Percentiles rank a stretch among this genome's conserved stretches.
These are phyloP conservation scores for Barnettozyma sp. DNA, from an alignment of 805 yeast genomes.

Conservation along the genomic window DNA sequence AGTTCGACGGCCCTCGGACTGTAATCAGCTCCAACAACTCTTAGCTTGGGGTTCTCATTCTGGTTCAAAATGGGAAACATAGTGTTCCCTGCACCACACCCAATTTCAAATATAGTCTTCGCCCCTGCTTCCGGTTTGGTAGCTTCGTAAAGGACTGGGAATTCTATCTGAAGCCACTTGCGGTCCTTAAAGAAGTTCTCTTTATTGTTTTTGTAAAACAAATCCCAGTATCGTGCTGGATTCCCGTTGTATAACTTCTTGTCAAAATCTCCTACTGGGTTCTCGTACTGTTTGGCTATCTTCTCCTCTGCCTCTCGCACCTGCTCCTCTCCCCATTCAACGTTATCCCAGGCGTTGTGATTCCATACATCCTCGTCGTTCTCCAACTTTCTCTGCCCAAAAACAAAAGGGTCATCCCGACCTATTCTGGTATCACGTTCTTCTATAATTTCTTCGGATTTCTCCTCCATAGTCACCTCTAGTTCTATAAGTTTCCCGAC, in stretches of 20 bases:
- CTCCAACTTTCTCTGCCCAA: conserved; percentile 77
- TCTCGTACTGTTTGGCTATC: conserved; percentile 65
- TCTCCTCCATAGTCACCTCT: no score
- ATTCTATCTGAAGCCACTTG: conserved; percentile 93
- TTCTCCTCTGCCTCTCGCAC: conserved; percentile 63
- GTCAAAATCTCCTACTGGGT: conserved; percentile 86
- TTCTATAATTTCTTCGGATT: conserved; percentile 5
- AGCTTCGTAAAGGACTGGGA: conserved; percentile 75
- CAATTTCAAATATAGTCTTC: conserved; percentile 76
- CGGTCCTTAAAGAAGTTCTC: conserved; percentile 96
- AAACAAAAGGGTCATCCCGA: conserved; percentile 83
- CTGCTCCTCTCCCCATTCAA: conserved; percentile 95
- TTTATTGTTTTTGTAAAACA: conserved; percentile 81
- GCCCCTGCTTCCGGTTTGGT: conserved; percentile 69
- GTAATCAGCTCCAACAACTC: conserved; percentile 82
- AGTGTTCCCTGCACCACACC: conserved; percentile 98
- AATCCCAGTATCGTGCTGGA: conserved; percentile 94
- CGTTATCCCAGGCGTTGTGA: conserved; percentile 94
- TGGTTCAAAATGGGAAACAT: conserved; percentile 82
- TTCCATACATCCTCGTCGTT: conserved; percentile 79
- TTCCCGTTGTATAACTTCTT: conserved; percentile 69
- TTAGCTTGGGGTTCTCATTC: conserved; percentile 71
- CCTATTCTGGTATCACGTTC: conserved; percentile 50
- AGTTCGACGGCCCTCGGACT: conserved; percentile 85
- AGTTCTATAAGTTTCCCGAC: no score